Conservation (phyloP, 2,329 filamentous ascomycete genomes). For the Monilinia laxa region DNA sequence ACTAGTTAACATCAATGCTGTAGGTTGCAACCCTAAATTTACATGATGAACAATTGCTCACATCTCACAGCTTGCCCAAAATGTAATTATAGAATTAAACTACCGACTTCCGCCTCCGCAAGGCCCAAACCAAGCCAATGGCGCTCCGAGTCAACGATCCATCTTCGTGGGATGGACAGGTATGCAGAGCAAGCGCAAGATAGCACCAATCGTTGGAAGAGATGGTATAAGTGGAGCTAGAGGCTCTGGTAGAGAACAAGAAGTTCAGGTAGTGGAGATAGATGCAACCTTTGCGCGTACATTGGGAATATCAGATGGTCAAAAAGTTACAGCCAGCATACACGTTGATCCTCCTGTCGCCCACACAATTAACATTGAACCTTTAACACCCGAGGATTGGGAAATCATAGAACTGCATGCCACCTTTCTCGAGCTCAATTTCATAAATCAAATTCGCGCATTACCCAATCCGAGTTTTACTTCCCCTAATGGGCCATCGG, state of each 20-base stretch:
- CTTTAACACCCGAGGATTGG: constrained; percentile 93
- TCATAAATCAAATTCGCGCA: constrained; percentile 88
- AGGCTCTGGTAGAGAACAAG: constrained; percentile 66
- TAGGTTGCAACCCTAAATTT: constrained; percentile 48
- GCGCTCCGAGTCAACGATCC: constrained; percentile 59
- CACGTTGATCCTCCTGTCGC: constrained; percentile 89
- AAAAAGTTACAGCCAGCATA: constrained; percentile 69
- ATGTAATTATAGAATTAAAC: constrained; percentile 90
- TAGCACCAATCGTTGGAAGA: constrained; percentile 69
- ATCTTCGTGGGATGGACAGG: constrained; percentile 95
- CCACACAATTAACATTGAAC: constrained; percentile 95
- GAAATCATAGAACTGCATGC: constrained; percentile 98
- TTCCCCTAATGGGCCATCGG: constrained; percentile 50
- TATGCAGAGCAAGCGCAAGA: constrained; percentile 87
- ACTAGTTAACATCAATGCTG: constrained; percentile 85
- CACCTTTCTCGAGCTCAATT: constrained; percentile 90
- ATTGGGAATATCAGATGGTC: constrained; percentile 75
- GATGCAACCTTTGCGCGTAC: constrained; percentile 80
- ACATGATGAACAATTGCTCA: constrained; percentile 6
- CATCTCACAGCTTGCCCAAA: constrained; percentile 72
- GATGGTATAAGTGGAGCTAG: constrained; percentile 66
- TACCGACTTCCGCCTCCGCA: constrained; percentile 62
- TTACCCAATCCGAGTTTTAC: constrained; percentile 79
- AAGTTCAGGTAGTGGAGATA: constrained; percentile 76
- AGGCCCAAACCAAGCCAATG: constrained; percentile 47